Conservation (phyloP, 164 flowering plant species). For the Houttuynia cordata region DNA sequence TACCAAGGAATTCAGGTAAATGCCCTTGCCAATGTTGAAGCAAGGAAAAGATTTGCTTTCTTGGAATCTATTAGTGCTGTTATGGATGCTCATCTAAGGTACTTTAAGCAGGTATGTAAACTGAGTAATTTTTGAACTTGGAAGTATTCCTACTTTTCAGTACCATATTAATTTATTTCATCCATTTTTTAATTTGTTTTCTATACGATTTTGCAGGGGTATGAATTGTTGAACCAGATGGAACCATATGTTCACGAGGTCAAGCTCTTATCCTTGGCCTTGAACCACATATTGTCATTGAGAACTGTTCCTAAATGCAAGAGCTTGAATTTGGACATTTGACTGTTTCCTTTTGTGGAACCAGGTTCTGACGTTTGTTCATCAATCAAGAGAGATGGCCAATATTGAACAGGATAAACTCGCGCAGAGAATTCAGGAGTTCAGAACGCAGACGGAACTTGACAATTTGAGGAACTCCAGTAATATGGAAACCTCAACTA, state of each 20-base stretch:
- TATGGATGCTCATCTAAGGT: slow-evolving; percentile 93
- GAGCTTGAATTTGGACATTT: neutral
- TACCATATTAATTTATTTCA: neutral
- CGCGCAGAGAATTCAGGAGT: slow-evolving; percentile 87
- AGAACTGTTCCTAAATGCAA: neutral
- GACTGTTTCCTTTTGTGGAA: slow-evolving; percentile 3
- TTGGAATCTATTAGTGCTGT: slow-evolving; percentile 86
- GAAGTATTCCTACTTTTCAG: neutral
- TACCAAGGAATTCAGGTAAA: slow-evolving; percentile 69
- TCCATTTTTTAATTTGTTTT: neutral
- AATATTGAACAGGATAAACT: slow-evolving; percentile 71
- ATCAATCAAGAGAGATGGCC: slow-evolving; percentile 79
- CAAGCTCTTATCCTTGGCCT: neutral
- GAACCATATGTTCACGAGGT: slow-evolving; percentile 93
- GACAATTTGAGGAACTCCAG: slow-evolving; percentile 38
- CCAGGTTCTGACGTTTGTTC: slow-evolving; percentile 84
- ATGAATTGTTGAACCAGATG: slow-evolving; percentile 63
- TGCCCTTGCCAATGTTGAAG: slow-evolving; percentile 66
- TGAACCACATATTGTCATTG: neutral
- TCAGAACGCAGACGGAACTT: slow-evolving; percentile 70
- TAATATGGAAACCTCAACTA: slow-evolving; percentile 32
- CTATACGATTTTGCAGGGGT: slow-evolving; percentile 38
- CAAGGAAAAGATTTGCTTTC: slow-evolving; percentile 84
- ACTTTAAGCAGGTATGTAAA: slow-evolving; percentile 61
- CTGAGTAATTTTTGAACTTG: neutral